Base-by-base conservation (phyloP, 495 filamentous ascomycete species). In the Hyaloscypha variabilis region DNA sequence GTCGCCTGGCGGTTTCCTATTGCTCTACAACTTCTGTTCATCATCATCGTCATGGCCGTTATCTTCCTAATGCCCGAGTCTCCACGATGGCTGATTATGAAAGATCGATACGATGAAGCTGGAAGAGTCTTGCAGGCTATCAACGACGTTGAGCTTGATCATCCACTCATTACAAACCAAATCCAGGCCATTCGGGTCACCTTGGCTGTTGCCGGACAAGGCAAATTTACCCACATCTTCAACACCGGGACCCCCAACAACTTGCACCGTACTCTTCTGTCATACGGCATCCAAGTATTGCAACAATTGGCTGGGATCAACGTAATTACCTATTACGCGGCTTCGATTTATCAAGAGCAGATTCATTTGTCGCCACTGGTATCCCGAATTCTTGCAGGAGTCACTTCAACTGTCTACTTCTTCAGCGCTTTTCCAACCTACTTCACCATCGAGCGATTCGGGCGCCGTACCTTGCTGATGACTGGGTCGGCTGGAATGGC, bases 401-500 rank as follows among this genome's bases (percentile, higher is more conserved):
- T 74, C 46, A 74, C 74, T 64, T 74, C 81, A 71, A 85, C 75
- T 63, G 86, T 71, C 81, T 85, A 82, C 77, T 81, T 80, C 72
- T 72, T 81, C 4, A 83, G 77, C 23, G 78, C 76, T 13, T 79
- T 77, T 66, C 72, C 86, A 49, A 91, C 90, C 0, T 93, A 88
- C 87, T 92, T 91, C 75, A 83, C 88, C 68, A 86, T 93, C 60
- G 90, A 93, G 77, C 83, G 81, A 21, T 84, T 88, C 42, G 90
- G 90, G n/a, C 82, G 90, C 8, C 82, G 85, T 24, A 73, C 83
- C 3, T 82, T 86, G 71, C 77, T 81, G 53, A 78, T 80, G 23
- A 83, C 87, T 60, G 83, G 86, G 65, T 75, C 77, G 0, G 75
- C 82, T 54, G 84, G 84, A 5, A 50, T 53, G 60, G 60, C 17